A percentile compares a stretch with the other conserved stretches of the same genome.
phyloP scores from a whole-genome alignment of 257 asterid genomes.

The Oldenlandia corymbosa region DNA sequence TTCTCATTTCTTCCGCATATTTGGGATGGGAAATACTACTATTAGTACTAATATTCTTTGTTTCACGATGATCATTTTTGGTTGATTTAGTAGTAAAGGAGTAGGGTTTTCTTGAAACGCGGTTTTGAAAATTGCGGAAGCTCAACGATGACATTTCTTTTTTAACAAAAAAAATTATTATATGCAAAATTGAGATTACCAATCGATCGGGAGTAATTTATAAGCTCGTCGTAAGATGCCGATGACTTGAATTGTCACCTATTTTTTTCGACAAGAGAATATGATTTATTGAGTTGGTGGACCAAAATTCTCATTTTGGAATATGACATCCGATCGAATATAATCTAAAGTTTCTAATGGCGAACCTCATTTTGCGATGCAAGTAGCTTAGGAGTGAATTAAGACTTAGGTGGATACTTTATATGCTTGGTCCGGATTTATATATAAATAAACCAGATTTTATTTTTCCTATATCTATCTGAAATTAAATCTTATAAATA shows the following conservation, averaged over 20 bases:
- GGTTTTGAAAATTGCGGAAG: slow-evolving; percentile 19
- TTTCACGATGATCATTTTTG: background rate
- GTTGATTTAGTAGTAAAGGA: slow-evolving; percentile 10
- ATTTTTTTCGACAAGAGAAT: background rate
- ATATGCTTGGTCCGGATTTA: no score
- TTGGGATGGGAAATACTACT: slow-evolving; percentile 15
- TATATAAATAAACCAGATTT: no score
- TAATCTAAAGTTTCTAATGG: no score
- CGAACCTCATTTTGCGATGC: no score
- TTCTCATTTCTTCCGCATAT: slow-evolving; percentile 28
- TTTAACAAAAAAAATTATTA: no score
- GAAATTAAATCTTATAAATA: no score
- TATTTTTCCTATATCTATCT: no score
- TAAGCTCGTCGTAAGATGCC: background rate
- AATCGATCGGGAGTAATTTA: background rate
- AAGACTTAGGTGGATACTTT: no score
- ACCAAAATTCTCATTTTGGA: background rate
- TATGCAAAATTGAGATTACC: background rate
- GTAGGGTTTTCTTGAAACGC: slow-evolving; percentile 12
- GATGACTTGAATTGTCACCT: background rate
- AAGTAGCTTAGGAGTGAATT: no score
- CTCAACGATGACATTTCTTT: slow-evolving; percentile 19
- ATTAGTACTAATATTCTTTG: no score
- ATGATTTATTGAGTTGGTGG: background rate
- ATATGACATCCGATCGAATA: no score